Evolutionary conservation across 768 basidiomycete genomes (phyloP).

Genomic region (Tricholoma sp.): DNA sequence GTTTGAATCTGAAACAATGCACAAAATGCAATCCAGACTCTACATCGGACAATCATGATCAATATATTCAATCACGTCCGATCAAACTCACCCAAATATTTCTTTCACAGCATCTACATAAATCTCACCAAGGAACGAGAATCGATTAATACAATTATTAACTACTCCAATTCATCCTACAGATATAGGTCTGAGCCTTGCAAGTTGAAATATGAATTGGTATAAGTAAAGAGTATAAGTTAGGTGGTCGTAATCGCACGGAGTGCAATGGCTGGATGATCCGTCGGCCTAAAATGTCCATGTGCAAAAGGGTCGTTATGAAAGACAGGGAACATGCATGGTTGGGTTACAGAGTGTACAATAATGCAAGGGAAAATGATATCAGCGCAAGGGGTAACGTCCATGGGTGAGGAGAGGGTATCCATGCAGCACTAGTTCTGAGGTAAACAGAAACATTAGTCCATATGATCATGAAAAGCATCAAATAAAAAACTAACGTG

Average conservation of each 20-base stretch:
- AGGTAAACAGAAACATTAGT: not conserved
- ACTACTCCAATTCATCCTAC: not conserved
- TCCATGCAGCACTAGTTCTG: not conserved
- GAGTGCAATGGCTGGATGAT: not conserved
- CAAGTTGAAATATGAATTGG: not conserved
- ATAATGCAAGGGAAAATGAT: not conserved
- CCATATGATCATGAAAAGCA: not conserved
- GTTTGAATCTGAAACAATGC: too few relatives aligned
- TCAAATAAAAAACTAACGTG: constrained; percentile 23
- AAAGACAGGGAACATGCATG: not conserved
- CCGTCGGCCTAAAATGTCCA: not conserved
- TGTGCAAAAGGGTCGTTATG: not conserved
- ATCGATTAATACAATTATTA: too few relatives aligned
- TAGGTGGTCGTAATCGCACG: not conserved
- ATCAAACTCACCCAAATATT: too few relatives aligned
- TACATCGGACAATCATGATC: too few relatives aligned
- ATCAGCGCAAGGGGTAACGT: constrained; percentile 6
- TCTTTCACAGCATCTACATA: too few relatives aligned
- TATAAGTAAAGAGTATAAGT: not conserved
- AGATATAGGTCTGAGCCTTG: not conserved
- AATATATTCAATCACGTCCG: too few relatives aligned
- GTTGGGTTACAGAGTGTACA: not conserved
- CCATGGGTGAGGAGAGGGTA: not conserved
- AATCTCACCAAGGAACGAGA: too few relatives aligned
- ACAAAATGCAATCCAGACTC: too few relatives aligned